Evolutionary conservation across 208 protist species (phyloP).

Genomic region (Leishmania amazonensis): DNA sequence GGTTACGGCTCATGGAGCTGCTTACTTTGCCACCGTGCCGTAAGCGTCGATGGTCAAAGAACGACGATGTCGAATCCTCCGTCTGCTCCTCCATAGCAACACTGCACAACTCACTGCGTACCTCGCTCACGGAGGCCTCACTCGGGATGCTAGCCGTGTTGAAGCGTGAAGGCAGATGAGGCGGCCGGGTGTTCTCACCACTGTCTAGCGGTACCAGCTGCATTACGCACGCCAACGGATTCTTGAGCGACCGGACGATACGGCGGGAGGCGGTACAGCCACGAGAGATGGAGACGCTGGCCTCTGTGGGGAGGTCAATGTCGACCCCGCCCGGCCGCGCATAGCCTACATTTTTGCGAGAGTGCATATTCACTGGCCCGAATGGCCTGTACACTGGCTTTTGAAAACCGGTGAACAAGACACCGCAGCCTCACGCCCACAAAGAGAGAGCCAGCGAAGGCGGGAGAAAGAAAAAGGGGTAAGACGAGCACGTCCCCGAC

Average conservation of each 20-base stretch:
- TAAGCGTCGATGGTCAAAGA: constrained; percentile 34
- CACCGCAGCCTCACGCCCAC: neutral
- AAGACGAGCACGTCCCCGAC: neutral
- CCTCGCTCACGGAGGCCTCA: constrained; percentile 59
- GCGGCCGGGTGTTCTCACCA: constrained; percentile 12
- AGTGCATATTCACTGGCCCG: constrained; percentile 5
- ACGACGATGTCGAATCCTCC: constrained; percentile 43
- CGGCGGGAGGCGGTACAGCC: constrained; percentile 37
- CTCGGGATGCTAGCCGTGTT: constrained; percentile 45
- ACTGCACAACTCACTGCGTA: constrained; percentile 63
- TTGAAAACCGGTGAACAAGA: neutral
- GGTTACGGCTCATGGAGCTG: constrained; percentile 29
- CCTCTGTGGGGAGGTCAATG: constrained; percentile 10
- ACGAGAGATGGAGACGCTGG: constrained; percentile 11
- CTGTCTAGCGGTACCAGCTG: constrained; percentile 72
- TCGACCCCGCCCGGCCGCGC: constrained; percentile 5
- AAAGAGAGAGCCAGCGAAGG: neutral
- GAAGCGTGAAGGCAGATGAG: constrained; percentile 43
- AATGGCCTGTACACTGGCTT: neutral
- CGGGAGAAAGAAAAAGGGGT: neutral
- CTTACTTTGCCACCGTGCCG: constrained; percentile 22
- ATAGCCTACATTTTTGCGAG: neutral
- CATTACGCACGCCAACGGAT: constrained; percentile 39
- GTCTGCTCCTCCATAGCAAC: constrained; percentile 30
- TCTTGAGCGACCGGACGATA: constrained; percentile 62